A percentile compares a stretch with the other conserved stretches of the same genome.
phyloP scores from a whole-genome alignment of 2,329 filamentous ascomycete genomes.

The Aspergillus sp. region DNA sequence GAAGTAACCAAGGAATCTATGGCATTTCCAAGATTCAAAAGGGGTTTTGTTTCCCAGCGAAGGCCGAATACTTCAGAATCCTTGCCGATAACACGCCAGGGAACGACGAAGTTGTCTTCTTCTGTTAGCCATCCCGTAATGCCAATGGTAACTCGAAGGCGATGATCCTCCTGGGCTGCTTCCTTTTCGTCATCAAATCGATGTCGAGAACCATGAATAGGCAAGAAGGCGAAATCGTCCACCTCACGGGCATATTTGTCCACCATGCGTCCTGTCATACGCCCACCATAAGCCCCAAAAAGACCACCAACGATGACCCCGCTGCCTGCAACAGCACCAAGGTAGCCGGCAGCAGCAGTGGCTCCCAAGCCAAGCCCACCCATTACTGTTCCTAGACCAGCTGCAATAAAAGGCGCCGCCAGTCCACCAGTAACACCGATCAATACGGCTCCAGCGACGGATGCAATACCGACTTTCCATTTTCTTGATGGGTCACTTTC shows the following conservation, averaged over 20 bases:
- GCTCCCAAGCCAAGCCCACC: conserved; percentile 73
- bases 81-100: conserved; percentile 74
- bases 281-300: conserved; percentile 86
- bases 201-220: conserved; percentile 59
- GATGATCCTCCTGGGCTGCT: conserved; percentile 55
- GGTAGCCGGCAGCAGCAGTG: conserved; percentile 71
- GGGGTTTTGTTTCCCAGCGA: conserved; percentile 75
- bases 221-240: conserved; percentile 83
- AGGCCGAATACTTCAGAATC: conserved; percentile 79
- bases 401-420: conserved; percentile 72
- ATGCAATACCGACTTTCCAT: conserved; percentile 83
- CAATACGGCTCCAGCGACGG: conserved; percentile 81
- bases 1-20: conserved; percentile 76
- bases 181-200: conserved; percentile 45
- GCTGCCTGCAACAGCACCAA: conserved; percentile 78
- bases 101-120: conserved; percentile 68
- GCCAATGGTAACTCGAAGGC: conserved; percentile 78
- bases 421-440: conserved; percentile 82
- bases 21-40: conserved; percentile 74
- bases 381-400: conserved; percentile 76
- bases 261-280: conserved; percentile 82
- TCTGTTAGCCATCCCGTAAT: conserved; percentile 78
- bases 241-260: conserved; percentile 84
- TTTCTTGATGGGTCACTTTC: conserved; percentile 65
- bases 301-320: conserved; percentile 77